phyloP scores from a whole-genome alignment of 2,329 filamentous ascomycete genomes.

The Aureobasidium pullulans region DNA sequence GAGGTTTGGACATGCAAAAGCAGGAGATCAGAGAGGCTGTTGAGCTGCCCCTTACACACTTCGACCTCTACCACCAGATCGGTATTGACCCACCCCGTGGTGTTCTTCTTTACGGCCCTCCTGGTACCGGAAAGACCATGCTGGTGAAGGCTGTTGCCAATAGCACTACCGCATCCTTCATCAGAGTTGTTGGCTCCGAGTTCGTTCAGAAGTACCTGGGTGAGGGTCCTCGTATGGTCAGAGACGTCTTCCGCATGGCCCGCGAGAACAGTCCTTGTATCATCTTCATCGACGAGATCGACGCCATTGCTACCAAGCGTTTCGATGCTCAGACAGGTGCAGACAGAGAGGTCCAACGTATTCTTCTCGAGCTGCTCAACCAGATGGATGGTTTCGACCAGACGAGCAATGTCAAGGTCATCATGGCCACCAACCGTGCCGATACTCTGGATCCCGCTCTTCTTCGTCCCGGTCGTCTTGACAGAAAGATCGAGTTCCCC shows the following conservation, averaged over 20 bases:
- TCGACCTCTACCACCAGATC: constrained; percentile 98
- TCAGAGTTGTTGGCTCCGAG: constrained; percentile 94
- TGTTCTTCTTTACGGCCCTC: constrained; percentile 91
- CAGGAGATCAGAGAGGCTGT: constrained; percentile 98
- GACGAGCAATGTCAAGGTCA: constrained; percentile 98
- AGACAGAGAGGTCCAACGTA: constrained; percentile 96
- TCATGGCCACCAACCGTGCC: constrained; percentile 98
- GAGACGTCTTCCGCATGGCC: constrained; percentile 98
- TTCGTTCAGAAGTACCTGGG: constrained; percentile 99
- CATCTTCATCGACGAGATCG: constrained; percentile 99
- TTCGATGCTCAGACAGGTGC: constrained; percentile 98
- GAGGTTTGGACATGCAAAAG: constrained; percentile 98
- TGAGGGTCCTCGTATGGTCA: constrained; percentile 96
- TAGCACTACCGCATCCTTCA: constrained; percentile 95
- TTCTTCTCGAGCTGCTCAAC: constrained; percentile 92
- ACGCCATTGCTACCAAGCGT: constrained; percentile 97
- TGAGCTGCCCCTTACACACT: constrained; percentile 92
- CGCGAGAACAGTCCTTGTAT: constrained; percentile 96
- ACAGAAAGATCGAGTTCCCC: constrained; percentile 99
- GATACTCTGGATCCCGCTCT: constrained; percentile 94
- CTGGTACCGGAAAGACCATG: constrained; percentile 95
- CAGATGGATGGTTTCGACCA: constrained; percentile 99
- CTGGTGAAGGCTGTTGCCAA: constrained; percentile 97
- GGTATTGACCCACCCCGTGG: constrained; percentile 97
- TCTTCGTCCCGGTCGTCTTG: constrained; percentile 86